Evolutionary conservation across 257 asterid species (phyloP), one percentile per base, ranked within the genome.

Genomic region (Hygrophila difformis): DNA sequence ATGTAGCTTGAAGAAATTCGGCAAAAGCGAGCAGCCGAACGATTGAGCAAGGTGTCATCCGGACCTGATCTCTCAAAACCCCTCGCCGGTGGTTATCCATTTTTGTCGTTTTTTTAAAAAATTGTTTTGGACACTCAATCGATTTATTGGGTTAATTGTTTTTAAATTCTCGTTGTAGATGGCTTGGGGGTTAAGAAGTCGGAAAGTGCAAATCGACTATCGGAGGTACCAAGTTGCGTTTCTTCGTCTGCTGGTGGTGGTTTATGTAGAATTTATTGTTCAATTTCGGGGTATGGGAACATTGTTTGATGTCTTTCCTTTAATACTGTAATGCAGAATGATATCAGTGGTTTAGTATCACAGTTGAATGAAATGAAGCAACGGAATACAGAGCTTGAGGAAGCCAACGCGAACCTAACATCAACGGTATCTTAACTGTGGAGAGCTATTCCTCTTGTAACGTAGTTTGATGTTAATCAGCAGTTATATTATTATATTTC

Each of bases 1-100:
- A 29, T 16, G 49, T 82, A 88, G 98, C 40, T 89, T 79, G 96
- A 79, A 58, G 98, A 86, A 43, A 89, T 89, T 86, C 93, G 98
- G 10, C 94, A 71, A 67, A 89, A 79, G 73, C 82, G 98, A 57
- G 94, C 96, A 2, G 94, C 93, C 22, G 94, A 86, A 67, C 65
- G 87, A 60, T 62, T 82, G 72, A 76, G 77, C 78, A 82, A 91
- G 68, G 62, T 70, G 4, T 44, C 92, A 11, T 82, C 96, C 8
- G 94, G 84, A 66, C 72, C 78, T 44, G 98, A 86, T 91, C 92
- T 91, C 51, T 33, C 74, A 55, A 70, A 67, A 49, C 53, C 19
- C 53, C 66, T 80, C 18, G 56, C 41, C 61, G 86, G 94, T 84
- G 59, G 2, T n/a, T 12, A 6, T 5, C 35, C 17, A 52, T 8